Evolutionary conservation across 2,329 filamentous ascomycete genomes (phyloP).

Genomic region (Claviceps monticola): DNA sequence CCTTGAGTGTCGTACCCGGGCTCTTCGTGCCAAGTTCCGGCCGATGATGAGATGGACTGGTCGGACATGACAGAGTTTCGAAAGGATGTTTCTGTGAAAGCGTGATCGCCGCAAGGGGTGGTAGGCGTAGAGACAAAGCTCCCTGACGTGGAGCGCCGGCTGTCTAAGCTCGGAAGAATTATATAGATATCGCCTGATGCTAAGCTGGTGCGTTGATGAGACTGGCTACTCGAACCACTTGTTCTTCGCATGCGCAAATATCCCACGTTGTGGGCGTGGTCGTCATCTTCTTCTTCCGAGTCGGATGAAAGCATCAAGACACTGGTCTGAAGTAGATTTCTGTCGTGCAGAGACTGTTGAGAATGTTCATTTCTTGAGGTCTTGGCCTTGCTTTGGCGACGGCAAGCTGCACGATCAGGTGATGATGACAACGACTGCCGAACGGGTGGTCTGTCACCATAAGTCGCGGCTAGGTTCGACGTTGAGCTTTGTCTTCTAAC

Average conservation of each 20-base stretch:
- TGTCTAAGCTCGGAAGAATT: constrained; percentile 21
- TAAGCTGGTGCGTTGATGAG: constrained; percentile 25
- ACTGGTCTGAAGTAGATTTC: constrained; percentile 40
- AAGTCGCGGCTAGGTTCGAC: constrained; percentile 1
- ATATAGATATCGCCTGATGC: constrained; percentile 28
- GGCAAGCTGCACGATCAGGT: constrained; percentile 32
- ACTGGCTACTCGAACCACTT: constrained; percentile 18
- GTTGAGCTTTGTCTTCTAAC: constrained; percentile 15
- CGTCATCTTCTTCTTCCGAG: constrained; percentile 33
- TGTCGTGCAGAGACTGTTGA: constrained; percentile 29
- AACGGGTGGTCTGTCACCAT: constrained; percentile 5
- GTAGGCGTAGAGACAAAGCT: constrained; percentile 11
- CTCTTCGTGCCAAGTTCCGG: constrained; percentile 18
- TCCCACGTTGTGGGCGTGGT: constrained; percentile 7
- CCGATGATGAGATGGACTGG: constrained; percentile 23
- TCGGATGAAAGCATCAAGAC: constrained; percentile 44
- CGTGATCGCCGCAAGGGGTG: constrained; percentile 13
- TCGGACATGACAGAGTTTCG: constrained; percentile 23
- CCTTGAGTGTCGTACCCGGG: constrained; percentile 23
- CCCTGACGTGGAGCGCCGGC: constrained; percentile 1
- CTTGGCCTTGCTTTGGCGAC: constrained; percentile 38
- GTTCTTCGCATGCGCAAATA: neutral
- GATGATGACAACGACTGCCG: constrained; percentile 16
- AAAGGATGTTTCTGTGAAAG: constrained; percentile 12
- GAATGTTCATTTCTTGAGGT: constrained; percentile 31